Evolutionary conservation across 371 early-diverging fungal genomes (phyloP).

Genomic region (Zychaea mexicana): DNA sequence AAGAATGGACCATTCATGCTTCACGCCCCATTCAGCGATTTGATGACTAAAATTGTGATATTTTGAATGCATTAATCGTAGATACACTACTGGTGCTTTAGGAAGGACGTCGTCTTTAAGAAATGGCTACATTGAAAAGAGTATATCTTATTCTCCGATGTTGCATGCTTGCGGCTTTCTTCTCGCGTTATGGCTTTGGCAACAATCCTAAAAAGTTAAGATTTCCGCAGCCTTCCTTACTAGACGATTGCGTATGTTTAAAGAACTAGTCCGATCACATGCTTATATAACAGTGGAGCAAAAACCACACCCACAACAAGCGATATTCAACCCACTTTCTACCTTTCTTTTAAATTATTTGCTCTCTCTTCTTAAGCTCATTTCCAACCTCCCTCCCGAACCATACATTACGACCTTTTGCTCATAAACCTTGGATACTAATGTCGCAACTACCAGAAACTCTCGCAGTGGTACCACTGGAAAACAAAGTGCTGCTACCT

Average conservation of each 20-base stretch:
- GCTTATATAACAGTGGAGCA: background rate
- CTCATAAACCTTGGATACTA: too few species aligned
- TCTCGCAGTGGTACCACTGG: constrained; percentile 35
- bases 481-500: constrained; percentile 40
- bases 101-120: too few species aligned
- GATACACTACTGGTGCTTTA: too few species aligned
- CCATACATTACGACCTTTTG: too few species aligned
- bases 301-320: background rate
- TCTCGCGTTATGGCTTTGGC: background rate
- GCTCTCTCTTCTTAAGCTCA: background rate
- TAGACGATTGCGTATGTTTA: background rate
- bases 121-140: too few species aligned
- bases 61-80: background rate
- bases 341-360: background rate
- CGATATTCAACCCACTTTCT: background rate
- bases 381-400: too few species aligned
- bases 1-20: background rate
- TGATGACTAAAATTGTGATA: background rate
- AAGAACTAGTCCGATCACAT: background rate
- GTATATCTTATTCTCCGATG: too few species aligned
- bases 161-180: too few species aligned
- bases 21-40: background rate
- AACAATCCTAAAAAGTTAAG: too few species aligned
- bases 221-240: too few species aligned
- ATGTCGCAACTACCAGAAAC: constrained; percentile 9